These are phyloP conservation scores for Pleurotus tuber-regium DNA, from an alignment of 768 basidiomycete genomes.

Conservation along the genomic window DNA sequence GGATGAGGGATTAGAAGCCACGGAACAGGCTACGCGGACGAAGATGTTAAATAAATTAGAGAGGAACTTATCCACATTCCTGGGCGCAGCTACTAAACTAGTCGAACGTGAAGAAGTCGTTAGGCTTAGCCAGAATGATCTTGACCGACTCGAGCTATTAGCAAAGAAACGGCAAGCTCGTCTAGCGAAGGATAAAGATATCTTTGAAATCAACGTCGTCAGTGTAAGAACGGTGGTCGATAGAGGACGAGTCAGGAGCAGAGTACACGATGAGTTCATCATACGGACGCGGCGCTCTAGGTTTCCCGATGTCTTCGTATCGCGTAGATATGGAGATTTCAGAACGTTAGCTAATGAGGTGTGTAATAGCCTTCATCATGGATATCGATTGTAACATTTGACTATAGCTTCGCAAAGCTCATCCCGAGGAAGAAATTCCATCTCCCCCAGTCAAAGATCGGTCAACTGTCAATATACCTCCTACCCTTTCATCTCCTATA, in stretches of 20 bases:
- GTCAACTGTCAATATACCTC: constrained; percentile 55
- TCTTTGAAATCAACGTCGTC: constrained; percentile 90
- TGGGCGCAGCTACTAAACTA: constrained; percentile 81
- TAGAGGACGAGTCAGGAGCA: constrained; percentile 82
- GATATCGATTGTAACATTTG: constrained; percentile 14
- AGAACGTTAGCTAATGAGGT: constrained; percentile 85
- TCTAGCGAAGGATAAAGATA: constrained; percentile 42
- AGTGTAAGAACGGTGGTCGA: constrained; percentile 81
- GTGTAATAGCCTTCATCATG: constrained; percentile 13
- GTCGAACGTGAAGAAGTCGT: constrained; percentile 87
- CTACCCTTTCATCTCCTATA: constrained; percentile 26
- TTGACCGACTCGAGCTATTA: constrained; percentile 72
- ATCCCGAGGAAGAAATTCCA: constrained; percentile 79
- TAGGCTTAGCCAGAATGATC: constrained; percentile 80
- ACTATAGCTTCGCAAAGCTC: constrained; percentile 76
- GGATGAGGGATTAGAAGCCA: constrained; percentile 49
- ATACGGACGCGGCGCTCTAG: constrained; percentile 79
- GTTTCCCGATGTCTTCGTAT: constrained; percentile 79
- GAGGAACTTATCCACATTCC: constrained; percentile 79
- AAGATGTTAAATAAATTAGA: constrained; percentile 78
- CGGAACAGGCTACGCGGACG: constrained; percentile 57
- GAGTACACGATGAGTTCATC: constrained; percentile 96
- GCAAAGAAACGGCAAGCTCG: constrained; percentile 62
- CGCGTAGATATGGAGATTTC: constrained; percentile 94
- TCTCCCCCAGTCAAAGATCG: constrained; percentile 89